Evolutionary conservation across 257 asterid species (phyloP).

Genomic region (Lavandula angustifolia): DNA sequence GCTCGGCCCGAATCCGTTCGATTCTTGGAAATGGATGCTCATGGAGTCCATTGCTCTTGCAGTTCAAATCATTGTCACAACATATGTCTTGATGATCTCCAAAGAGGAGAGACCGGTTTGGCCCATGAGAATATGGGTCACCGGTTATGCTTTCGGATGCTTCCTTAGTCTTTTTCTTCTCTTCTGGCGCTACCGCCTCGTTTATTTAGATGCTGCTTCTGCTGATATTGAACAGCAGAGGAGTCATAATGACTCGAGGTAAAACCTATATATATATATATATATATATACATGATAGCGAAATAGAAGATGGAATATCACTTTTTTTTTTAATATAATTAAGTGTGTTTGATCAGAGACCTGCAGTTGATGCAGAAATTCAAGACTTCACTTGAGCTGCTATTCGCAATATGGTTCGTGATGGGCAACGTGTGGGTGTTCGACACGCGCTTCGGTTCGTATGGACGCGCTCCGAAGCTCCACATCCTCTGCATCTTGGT

Average conservation of each 20-base stretch:
- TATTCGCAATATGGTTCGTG: slow-evolving; percentile 96
- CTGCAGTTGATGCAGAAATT: slow-evolving; percentile 55
- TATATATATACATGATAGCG: too few species aligned
- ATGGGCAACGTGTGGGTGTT: slow-evolving; percentile 95
- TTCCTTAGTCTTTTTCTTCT: slow-evolving; percentile 55
- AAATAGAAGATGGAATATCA: neutral
- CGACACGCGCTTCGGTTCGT: slow-evolving; percentile 78
- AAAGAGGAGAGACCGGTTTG: slow-evolving; percentile 75
- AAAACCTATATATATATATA: neutral
- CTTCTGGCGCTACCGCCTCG: slow-evolving; percentile 50
- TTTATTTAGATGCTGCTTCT: slow-evolving; percentile 31
- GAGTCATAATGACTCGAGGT: slow-evolving; percentile 65
- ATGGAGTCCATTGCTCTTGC: slow-evolving; percentile 57
- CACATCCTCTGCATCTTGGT: slow-evolving; percentile 78
- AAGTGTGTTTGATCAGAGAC: slow-evolving; percentile 41
- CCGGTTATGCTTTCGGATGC: slow-evolving; percentile 79
- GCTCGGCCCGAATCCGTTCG: slow-evolving; percentile 82
- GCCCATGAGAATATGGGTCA: slow-evolving; percentile 92
- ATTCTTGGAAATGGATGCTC: slow-evolving; percentile 70
- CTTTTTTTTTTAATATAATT: too few species aligned
- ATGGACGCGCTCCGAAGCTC: slow-evolving; percentile 67
- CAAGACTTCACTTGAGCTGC: slow-evolving; percentile 63
- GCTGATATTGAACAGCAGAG: slow-evolving; percentile 75
- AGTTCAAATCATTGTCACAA: slow-evolving; percentile 50
- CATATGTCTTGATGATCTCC: slow-evolving; percentile 52